A percentile compares a stretch with the other conserved stretches of the same genome.
phyloP scores from a whole-genome alignment of 192 early-diverging fungal species.

The Backusella westeae region DNA sequence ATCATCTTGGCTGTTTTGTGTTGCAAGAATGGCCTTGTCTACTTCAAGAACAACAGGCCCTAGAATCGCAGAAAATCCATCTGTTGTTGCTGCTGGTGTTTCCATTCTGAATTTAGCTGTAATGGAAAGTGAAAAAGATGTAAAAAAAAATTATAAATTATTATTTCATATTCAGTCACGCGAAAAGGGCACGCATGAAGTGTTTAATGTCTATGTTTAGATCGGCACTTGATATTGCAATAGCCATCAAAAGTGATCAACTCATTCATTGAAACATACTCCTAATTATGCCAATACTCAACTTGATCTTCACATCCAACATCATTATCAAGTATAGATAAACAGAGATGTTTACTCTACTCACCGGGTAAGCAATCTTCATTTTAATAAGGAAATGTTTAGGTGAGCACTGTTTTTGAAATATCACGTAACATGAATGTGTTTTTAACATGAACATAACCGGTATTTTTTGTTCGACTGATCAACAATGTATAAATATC shows the following conservation, averaged over 20 bases:
- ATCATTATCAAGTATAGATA: no score
- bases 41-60: constrained; percentile 50
- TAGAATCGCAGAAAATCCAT: constrained; percentile 44
- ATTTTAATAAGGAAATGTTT: not conserved
- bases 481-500: not conserved
- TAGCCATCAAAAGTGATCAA: no score
- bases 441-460: not conserved
- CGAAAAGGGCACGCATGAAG: not conserved
- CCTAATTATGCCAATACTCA: no score
- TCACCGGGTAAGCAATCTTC: not conserved
- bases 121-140: not conserved
- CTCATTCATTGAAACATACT: no score
- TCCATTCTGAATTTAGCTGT: not conserved
- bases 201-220: no score
- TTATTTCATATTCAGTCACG: not conserved
- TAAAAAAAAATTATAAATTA: not conserved
- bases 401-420: not conserved
- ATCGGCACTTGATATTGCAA: no score
- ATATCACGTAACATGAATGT: not conserved
- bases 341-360: no score
- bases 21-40: constrained; percentile 48
- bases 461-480: not conserved
- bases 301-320: no score
- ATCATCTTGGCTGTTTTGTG: constrained; percentile 51
- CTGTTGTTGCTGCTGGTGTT: constrained; percentile 1